Percentiles rank a stretch among this genome's conserved stretches.
Conservation (phyloP, 2,329 filamentous ascomycete genomes). For the Cordyceps militaris region DNA sequence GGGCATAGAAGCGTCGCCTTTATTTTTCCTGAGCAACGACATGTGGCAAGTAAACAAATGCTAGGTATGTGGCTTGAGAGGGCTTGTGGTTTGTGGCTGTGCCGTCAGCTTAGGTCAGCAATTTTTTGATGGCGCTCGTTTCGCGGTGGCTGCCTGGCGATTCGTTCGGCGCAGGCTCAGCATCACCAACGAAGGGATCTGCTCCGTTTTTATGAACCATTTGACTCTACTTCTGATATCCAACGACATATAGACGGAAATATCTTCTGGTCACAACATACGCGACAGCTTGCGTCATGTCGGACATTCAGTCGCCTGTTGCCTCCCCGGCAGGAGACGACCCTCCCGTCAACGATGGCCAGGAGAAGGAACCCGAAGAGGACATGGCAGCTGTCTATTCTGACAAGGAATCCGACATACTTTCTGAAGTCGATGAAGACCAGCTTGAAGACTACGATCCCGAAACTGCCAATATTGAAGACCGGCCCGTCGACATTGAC, state of each 20-base stretch:
- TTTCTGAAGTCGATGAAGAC: conserved; percentile 63
- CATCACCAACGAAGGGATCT: not conserved
- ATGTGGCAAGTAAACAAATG: conserved; percentile 14
- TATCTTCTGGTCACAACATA: not conserved
- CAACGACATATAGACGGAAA: too few relatives aligned
- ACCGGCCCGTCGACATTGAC: conserved; percentile 59
- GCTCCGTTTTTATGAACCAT: not conserved
- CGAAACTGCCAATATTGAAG: conserved; percentile 54
- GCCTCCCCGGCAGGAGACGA: conserved; percentile 28
- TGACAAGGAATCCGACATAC: conserved; percentile 51
- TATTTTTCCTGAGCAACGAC: conserved; percentile 12
- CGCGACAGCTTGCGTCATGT: conserved; percentile 28
- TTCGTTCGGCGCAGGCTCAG: not conserved
- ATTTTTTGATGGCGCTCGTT: not conserved
- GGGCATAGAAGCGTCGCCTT: not conserved
- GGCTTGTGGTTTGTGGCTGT: not conserved
- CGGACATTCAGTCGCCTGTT: conserved; percentile 38
- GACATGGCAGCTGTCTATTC: conserved; percentile 36
- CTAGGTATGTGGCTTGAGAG: not conserved
- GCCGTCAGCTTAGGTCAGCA: conserved; percentile 11
- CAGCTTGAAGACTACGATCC: conserved; percentile 65
- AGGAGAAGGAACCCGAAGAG: conserved; percentile 35
- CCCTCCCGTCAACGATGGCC: conserved; percentile 31
- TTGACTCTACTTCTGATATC: too few relatives aligned
- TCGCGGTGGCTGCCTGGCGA: not conserved